Base-by-base conservation (phyloP, 1,284 basidiomycete species). In the Athelia sp. region DNA sequence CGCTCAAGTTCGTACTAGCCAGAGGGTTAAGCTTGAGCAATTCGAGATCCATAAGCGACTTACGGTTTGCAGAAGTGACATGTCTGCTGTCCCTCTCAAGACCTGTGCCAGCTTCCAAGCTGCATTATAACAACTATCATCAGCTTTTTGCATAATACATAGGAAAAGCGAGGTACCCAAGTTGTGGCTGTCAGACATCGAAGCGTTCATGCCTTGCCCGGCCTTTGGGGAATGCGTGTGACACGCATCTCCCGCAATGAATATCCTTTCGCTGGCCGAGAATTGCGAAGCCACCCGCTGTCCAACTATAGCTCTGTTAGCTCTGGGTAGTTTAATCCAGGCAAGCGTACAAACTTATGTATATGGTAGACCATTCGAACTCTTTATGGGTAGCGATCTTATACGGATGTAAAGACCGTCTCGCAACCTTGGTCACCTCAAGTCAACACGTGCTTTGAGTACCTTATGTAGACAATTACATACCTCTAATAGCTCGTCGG, bases 171-270 rank as follows among this genome's bases (percentile, higher is more conserved):
- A n/a, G 48, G 42, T 45, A 63, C 60, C 55, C 63, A 68, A 59
- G 43, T 77, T 75, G 57, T 72, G 75, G 3, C 70, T 62, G 49
- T 78, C 76, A 53, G 74, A 75, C 68, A 78, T 76, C 26, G 72
- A 72, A 4, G 83, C 83, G 53, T 88, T 88, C 86, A 87, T 87
- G 3, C 84, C 84, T 60, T 84, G 75, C 8, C 78, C 79, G 70
- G 80, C 67, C 70, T 84, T 93, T 0, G 90, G 90, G 0, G 87
- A 90, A 65, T 93, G 90, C 0, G 90, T 93, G 59, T 93, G 90
- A 58, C 83, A 90, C 1, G 84, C 85, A 65, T 90, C 87, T 1
- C 89, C 88, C 1, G 83, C 87, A 53, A 92, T 91, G 64, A 92
- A 92, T 3, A 90, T 75, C 0, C 90, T 78, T 15, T 90, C 80